Evolutionary conservation across 2,329 filamentous ascomycete species (phyloP), one percentile per base, ranked within the genome.

Genomic region (Fusarium sp.): DNA sequence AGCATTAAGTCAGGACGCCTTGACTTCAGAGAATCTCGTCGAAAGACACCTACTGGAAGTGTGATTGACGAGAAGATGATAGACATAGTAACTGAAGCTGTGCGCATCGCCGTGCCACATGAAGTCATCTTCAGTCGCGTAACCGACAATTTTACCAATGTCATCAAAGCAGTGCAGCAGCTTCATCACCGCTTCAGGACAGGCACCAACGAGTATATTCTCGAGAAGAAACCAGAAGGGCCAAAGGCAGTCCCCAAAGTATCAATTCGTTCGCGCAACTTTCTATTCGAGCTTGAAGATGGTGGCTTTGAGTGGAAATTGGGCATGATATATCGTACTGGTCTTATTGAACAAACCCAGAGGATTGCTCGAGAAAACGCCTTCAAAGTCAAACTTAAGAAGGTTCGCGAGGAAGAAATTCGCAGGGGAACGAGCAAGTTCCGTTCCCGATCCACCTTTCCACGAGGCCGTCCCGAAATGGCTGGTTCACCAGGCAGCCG

Each of bases 251-350:
- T 99, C 0, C 96, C 96, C 2, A 95, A 92, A 75, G 83, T 99
- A 23, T 95, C 94, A 0, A 71, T 99, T 11, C 89, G 94, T 52
- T 91, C 91, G 56, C 92, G 92, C 72, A 92, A 92, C 7, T 84
- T 99, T 26, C 81, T 97, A 4, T 95, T 99, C 62, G 95, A 98
- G 75, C 84, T 99, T 36, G 96, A 99, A 80, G 96, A 99, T 77
- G 95, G 96, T 50, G 91, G 93, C 0, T 99, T 99, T 74, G 96
- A 99, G 78, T 99, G 94, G 92, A 98, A 97, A 77, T 83, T 99
- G 11, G 93, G 94, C 16, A 90, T 94, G 75, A 99, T 99, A 52
- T 99, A 98, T 78, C 90, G 95, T 33, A 89, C 93, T 45, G 96
- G 97, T 1, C 85, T 95, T 20, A 83, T 94, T 57, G 96, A 99